Percentiles rank a stretch among this genome's conserved stretches.
Evolutionary conservation across 352 stramenopile species (phyloP).

Genomic region (Phytophthora brassicae): DNA sequence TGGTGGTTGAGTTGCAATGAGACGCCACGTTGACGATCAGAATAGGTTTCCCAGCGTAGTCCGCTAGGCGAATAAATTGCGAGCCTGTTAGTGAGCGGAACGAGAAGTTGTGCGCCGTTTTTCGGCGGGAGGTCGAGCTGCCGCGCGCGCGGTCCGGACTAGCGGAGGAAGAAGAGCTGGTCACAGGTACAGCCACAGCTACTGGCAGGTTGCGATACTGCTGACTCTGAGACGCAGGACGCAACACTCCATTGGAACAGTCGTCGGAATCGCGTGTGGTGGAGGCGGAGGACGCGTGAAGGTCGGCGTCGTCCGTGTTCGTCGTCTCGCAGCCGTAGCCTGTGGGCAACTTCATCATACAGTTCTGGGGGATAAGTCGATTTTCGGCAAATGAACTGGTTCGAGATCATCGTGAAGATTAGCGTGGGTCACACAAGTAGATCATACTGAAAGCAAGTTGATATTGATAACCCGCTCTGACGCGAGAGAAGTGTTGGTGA

Average conservation of each 20-base stretch:
- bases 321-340: constrained; percentile 39
- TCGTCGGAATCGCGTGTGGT: constrained; percentile 17
- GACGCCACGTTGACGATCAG: constrained; percentile 82
- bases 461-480: not conserved
- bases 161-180: constrained; percentile 20
- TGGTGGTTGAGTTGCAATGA: constrained; percentile 80
- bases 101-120: constrained; percentile 76
- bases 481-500: not conserved
- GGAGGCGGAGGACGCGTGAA: not conserved
- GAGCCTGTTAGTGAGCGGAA: constrained; percentile 67
- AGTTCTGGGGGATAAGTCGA: not conserved
- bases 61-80: constrained; percentile 63
- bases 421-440: not conserved
- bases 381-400: constrained; percentile 25
- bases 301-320: constrained; percentile 19
- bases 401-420: not conserved
- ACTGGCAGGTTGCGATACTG: constrained; percentile 62
- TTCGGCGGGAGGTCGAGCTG: constrained; percentile 30
- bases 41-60: constrained; percentile 66
- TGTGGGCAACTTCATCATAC: constrained; percentile 46
- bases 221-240: constrained; percentile 15
- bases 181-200: constrained; percentile 50
- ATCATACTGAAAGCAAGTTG: constrained; percentile 3
- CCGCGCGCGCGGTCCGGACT: constrained; percentile 36
- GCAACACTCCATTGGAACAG: constrained; percentile 23